Percentiles rank a stretch among this genome's conserved stretches.
phyloP scores from a whole-genome alignment of 2,329 filamentous ascomycete genomes.

The Stagonosporopsis tanaceti region DNA sequence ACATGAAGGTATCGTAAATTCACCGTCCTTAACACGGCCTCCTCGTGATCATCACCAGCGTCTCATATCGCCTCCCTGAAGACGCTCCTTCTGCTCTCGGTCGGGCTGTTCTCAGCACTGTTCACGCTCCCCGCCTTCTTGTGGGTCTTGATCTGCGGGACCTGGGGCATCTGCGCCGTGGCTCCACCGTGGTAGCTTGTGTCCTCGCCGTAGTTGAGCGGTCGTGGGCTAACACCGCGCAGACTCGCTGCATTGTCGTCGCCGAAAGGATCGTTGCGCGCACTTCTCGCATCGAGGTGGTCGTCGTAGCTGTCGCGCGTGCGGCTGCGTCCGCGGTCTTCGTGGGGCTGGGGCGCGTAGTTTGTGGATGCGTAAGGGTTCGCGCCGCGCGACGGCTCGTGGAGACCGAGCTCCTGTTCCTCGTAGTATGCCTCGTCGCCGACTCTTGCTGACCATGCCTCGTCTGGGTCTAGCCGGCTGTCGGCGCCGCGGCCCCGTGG shows the following conservation, averaged over 20 bases:
- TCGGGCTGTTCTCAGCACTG: constrained; percentile 63
- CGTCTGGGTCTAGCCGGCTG: constrained; percentile 80
- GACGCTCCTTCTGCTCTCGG: constrained; percentile 70
- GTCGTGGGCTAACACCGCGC: constrained; percentile 78
- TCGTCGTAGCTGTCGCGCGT: constrained; percentile 56
- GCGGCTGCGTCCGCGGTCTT: constrained; percentile 55
- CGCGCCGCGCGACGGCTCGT: constrained; percentile 52
- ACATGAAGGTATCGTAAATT: constrained; percentile 15
- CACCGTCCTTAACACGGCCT: background rate
- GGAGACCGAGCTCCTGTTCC: constrained; percentile 74
- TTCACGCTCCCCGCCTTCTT: constrained; percentile 45
- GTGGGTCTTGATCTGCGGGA: constrained; percentile 29
- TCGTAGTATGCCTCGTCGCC: constrained; percentile 81
- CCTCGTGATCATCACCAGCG: background rate
- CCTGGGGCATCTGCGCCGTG: constrained; percentile 52
- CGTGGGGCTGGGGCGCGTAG: constrained; percentile 38
- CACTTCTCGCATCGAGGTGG: constrained; percentile 42
- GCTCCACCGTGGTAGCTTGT: constrained; percentile 49
- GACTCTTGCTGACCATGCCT: constrained; percentile 84
- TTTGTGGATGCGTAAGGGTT: constrained; percentile 36
- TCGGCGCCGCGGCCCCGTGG: constrained; percentile 51
- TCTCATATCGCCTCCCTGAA: constrained; percentile 73
- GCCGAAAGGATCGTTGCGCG: constrained; percentile 43
- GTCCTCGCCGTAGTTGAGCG: constrained; percentile 63
- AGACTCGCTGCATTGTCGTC: constrained; percentile 58